phyloP scores from a whole-genome alignment of 495 filamentous ascomycete species.

The Penicillium coffeae region DNA sequence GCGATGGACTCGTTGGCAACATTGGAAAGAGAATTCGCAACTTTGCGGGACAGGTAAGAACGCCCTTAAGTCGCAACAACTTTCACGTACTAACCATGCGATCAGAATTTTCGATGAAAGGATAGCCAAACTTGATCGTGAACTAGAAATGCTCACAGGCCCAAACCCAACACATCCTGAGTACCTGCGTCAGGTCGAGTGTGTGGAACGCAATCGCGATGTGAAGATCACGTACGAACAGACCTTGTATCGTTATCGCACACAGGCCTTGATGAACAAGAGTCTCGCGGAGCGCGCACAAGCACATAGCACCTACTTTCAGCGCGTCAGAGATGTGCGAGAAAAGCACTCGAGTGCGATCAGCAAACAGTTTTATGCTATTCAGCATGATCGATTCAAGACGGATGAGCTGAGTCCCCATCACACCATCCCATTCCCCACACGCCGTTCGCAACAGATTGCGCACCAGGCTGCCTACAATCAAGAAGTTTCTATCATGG shows the following conservation, averaged over 20 bases:
- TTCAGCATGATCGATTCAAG: conserved; percentile 85
- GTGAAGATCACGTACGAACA: conserved; percentile 74
- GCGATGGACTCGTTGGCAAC: conserved; percentile 74
- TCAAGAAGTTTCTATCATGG: conserved; percentile 84
- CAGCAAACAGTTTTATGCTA: conserved; percentile 83
- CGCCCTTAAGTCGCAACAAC: not conserved
- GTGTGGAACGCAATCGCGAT: conserved; percentile 73
- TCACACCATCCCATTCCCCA: conserved; percentile 69
- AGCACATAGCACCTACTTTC: conserved; percentile 80
- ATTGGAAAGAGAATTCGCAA: conserved; percentile 80
- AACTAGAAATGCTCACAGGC: conserved; percentile 75
- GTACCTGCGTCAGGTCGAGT: conserved; percentile 78
- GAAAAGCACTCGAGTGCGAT: conserved; percentile 74
- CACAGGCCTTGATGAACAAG: conserved; percentile 65
- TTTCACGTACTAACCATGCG: conserved; percentile 10
- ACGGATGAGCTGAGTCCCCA: conserved; percentile 77
- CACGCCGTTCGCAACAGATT: conserved; percentile 66
- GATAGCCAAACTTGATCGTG: conserved; percentile 71
- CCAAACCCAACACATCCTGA: conserved; percentile 83
- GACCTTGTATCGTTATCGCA: conserved; percentile 64
- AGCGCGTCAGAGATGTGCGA: conserved; percentile 73
- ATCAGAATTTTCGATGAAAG: conserved; percentile 81
- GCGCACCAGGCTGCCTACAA: conserved; percentile 83
- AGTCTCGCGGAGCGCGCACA: conserved; percentile 78
- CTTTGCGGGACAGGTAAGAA: conserved; percentile 78